Conservation (phyloP, 1,139 yeast genomes). For the Blastobotrys persicus region DNA sequence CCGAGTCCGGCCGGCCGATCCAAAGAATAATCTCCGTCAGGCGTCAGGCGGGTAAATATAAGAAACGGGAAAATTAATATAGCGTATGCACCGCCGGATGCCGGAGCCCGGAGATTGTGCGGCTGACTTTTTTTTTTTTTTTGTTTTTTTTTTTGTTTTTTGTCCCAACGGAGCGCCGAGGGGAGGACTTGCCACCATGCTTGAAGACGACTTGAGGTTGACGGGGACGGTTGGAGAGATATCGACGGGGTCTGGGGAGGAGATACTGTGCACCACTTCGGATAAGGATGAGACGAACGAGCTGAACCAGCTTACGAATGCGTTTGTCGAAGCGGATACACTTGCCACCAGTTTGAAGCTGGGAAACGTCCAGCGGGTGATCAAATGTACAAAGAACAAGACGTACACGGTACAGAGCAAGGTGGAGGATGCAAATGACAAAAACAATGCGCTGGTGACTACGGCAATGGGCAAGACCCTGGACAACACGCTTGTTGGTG, state of each 20-base stretch:
- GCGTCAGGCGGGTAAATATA: no score
- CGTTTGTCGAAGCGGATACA: slow-evolving; percentile 30
- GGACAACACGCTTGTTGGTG: slow-evolving; percentile 23
- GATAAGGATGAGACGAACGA: slow-evolving; percentile 18
- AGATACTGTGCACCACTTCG: slow-evolving; percentile 21
- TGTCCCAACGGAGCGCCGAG: not conserved
- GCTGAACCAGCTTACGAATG: slow-evolving; percentile 21
- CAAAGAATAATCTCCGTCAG: no score
- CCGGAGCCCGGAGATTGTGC: no score
- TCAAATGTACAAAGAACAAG: slow-evolving; percentile 20
- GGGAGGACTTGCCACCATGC: slow-evolving; percentile 1
- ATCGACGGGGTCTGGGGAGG: slow-evolving; percentile 26
- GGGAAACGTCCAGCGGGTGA: slow-evolving; percentile 30
- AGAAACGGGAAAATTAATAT: no score
- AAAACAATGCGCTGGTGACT: slow-evolving; percentile 12
- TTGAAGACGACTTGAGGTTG: slow-evolving; percentile 15
- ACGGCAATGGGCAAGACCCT: slow-evolving; percentile 9
- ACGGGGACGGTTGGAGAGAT: slow-evolving; percentile 25
- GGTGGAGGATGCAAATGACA: slow-evolving; percentile 15
- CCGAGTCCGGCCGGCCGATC: no score
- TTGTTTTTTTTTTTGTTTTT: no score
- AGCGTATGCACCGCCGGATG: no score
- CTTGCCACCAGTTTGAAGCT: slow-evolving; percentile 32
- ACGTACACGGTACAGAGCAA: slow-evolving; percentile 24
- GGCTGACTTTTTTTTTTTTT: no score